These are phyloP conservation scores for Naematelia encephala DNA, from an alignment of 768 basidiomycete species.

Conservation along the genomic window DNA sequence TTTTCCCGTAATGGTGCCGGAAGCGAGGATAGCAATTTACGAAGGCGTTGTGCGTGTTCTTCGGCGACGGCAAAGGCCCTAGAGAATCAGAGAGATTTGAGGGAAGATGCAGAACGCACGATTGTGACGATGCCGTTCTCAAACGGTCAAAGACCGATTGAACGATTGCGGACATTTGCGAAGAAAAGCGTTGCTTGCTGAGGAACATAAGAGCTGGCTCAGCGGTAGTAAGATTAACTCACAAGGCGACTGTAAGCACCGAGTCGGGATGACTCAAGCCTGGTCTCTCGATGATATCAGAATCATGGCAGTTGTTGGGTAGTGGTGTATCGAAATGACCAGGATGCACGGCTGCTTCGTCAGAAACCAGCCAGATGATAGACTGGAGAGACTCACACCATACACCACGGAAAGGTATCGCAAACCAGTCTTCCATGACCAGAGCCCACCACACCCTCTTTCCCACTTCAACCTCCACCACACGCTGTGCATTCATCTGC, in stretches of 20 bases:
- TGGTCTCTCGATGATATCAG: constrained; percentile 5
- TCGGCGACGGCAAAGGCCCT: constrained; percentile 1
- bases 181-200: constrained; percentile 21
- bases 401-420: constrained; percentile 22
- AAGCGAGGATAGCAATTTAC: constrained; percentile 1
- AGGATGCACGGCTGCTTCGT: constrained; percentile 11
- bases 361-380: background rate
- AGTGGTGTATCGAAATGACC: constrained; percentile 23
- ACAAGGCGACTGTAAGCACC: constrained; percentile 12
- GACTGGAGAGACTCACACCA: constrained; percentile 15
- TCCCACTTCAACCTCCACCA: constrained; percentile 18
- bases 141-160: constrained; percentile 8
- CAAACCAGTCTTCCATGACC: constrained; percentile 25
- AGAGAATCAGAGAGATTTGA: background rate
- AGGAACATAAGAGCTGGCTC: background rate
- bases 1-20: background rate
- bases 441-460: constrained; percentile 27
- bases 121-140: background rate
- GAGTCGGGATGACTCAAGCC: background rate
- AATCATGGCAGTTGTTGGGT: constrained; percentile 20
- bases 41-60: background rate
- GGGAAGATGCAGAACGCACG: background rate
- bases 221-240: background rate
- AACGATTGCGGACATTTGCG: constrained; percentile 10
- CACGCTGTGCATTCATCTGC: background rate